Evolutionary conservation across 441 rosid species (phyloP).

Genomic region (Adansonia rubrostipa): DNA sequence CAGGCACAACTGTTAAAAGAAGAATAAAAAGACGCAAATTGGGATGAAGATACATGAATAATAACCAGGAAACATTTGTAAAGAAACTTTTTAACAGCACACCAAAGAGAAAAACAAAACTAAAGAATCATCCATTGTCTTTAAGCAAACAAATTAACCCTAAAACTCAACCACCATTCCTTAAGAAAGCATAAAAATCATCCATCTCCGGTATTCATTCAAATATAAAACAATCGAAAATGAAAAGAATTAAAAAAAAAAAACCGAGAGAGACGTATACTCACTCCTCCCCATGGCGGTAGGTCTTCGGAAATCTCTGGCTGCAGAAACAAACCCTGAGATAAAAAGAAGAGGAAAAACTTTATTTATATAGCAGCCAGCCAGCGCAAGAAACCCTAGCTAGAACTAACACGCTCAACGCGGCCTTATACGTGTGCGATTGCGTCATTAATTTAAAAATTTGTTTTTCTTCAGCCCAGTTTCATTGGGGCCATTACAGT

Average conservation of each 20-base stretch:
- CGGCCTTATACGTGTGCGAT: constrained; percentile 27
- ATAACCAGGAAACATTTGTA: background rate
- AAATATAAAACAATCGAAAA: background rate
- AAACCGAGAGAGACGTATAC: constrained; percentile 24
- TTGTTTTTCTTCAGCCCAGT: no score
- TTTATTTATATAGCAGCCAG: background rate
- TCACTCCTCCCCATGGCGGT: constrained; percentile 69
- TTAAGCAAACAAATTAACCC: background rate
- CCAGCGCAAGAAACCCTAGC: constrained; percentile 15
- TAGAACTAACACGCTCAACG: constrained; percentile 11
- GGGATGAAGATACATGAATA: background rate
- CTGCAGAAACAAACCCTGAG: constrained; percentile 23
- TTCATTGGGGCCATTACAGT: background rate
- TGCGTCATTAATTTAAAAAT: constrained; percentile 25
- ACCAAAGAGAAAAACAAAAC: background rate
- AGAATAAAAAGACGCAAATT: no score
- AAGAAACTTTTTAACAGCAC: background rate
- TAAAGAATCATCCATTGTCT: background rate
- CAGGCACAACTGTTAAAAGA: background rate
- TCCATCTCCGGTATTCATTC: background rate
- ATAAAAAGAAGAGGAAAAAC: background rate
- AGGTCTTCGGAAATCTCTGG: background rate
- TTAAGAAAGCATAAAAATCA: background rate
- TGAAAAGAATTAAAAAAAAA: background rate
- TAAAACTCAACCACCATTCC: background rate